Evolutionary conservation across 768 basidiomycete species (phyloP).

Genomic region (Suillus plorans): DNA sequence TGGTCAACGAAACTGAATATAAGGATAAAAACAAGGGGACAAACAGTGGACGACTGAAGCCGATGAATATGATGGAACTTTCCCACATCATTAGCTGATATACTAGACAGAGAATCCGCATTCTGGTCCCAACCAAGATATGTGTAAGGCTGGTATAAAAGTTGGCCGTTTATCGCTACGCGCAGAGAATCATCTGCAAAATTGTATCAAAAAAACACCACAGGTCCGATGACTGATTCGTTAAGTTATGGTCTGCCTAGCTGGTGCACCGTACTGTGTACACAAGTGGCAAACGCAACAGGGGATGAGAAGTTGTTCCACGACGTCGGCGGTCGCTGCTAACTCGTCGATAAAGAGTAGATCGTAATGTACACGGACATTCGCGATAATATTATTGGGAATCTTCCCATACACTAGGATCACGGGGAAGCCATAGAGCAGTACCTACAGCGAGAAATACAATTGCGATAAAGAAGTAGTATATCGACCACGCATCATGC

Average conservation of each 20-base stretch:
- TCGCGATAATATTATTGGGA: neutral
- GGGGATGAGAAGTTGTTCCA: no score
- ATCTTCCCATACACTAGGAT: neutral
- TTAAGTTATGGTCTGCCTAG: neutral
- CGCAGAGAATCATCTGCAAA: no score
- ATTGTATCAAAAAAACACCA: no score
- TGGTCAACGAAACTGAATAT: neutral
- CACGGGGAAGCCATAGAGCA: neutral
- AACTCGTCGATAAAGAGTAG: no score
- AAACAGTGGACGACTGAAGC: conserved; percentile 1
- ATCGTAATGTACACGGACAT: neutral
- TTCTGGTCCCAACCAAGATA: no score
- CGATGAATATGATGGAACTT: neutral
- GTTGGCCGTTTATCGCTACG: no score
- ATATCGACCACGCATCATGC: neutral
- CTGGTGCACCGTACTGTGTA: no score
- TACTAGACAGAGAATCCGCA: neutral
- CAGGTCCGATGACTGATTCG: no score
- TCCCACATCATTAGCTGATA: conserved; percentile 4
- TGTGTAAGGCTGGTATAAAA: no score
- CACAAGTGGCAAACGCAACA: no score
- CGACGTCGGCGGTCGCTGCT: no score
- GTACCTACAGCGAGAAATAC: neutral
- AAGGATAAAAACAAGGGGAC: neutral
- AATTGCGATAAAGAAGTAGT: neutral